Evolutionary conservation across 1,139 yeast species (phyloP).

Genomic region (Geotrichum reessii): DNA sequence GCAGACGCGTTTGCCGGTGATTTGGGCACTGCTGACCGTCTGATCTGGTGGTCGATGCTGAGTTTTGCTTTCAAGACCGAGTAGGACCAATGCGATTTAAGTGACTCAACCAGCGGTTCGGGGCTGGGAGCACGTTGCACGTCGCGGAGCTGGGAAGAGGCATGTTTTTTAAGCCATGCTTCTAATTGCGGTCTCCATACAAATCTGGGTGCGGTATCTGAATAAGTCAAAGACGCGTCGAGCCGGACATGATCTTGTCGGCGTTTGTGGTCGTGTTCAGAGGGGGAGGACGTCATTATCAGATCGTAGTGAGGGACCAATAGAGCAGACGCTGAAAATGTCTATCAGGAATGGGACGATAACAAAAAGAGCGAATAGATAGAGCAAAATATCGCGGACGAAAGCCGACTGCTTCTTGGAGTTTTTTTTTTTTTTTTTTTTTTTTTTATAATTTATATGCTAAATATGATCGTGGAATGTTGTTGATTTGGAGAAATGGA

Average conservation of each 20-base stretch:
- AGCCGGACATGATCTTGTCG: conserved; percentile 16
- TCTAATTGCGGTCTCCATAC: conserved; percentile 39
- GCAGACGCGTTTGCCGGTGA: not conserved
- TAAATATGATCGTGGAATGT: not conserved
- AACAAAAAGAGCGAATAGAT: not conserved
- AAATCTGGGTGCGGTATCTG: conserved; percentile 39
- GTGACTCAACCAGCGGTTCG: conserved; percentile 16
- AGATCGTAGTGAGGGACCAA: not conserved
- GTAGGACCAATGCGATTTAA: conserved; percentile 16
- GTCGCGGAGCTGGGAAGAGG: conserved; percentile 19
- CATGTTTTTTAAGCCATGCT: conserved; percentile 33
- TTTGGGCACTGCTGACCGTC: not conserved
- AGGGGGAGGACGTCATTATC: not conserved
- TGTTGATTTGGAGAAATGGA: not conserved
- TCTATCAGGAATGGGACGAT: not conserved
- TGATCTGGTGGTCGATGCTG: conserved; percentile 12
- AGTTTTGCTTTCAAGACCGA: conserved; percentile 12
- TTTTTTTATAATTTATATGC: not conserved
- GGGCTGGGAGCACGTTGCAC: conserved; percentile 19
- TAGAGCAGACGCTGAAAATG: not conserved
- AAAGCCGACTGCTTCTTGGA: not conserved
- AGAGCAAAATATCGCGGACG: not conserved
- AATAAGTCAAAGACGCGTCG: conserved; percentile 30
- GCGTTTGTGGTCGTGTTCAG: not conserved
- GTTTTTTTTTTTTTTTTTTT: not conserved